Base-by-base conservation (phyloP, 768 basidiomycete genomes). In the Termitomyces sp. region DNA sequence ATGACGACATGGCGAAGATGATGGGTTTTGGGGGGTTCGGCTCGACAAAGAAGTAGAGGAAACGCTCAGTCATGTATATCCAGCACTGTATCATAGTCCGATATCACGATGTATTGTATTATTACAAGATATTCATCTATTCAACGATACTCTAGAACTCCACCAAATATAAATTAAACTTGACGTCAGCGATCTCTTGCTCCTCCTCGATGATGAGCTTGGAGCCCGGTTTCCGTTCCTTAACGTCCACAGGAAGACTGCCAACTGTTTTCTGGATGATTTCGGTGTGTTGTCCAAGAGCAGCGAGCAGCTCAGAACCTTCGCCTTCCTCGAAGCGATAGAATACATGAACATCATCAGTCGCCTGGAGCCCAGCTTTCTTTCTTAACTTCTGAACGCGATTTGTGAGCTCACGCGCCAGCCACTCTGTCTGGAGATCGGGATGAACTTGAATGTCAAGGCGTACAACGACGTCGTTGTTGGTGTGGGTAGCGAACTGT, bases 1-100 rank as follows among this genome's bases (percentile, higher is more conserved):
- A 86, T 54, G 69, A 79, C 57, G 87, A 89, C 60, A 89, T 95
- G 85, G 77, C 87, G 56, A 74, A 76, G 29, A 79, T 92, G 75
- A 95, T 96, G 93, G 95, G 95, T 34, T 97, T 97, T 69, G 86
- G 84, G 45, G 92, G 92, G 1, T 97, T 97, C 67, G 92, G 92
- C 40, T 77, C 89, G 27, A 82, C 84, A n/a, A 94, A 93, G 74
- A 91, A 88, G 71, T 92, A 81, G 14, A 31, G 37, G n/a, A 12
- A 37, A 45, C 41, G 41, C 23, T 23, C 41, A 42, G 11, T 23
- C 21, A 37, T 35, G 14, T 40, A 32, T 54, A 50, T 56, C 61
- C 52, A 60, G 40, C 59, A 60, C 54, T 65, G 68, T 72, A 69
- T 69, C 66, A 63, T 64, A 54, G 61, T 62, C 42, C 63, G 49